Percentiles rank a stretch among this genome's conserved stretches.
These are phyloP conservation scores for Themeda triandra DNA, from an alignment of 176 grass and related monocot species.

Conservation along the genomic window DNA sequence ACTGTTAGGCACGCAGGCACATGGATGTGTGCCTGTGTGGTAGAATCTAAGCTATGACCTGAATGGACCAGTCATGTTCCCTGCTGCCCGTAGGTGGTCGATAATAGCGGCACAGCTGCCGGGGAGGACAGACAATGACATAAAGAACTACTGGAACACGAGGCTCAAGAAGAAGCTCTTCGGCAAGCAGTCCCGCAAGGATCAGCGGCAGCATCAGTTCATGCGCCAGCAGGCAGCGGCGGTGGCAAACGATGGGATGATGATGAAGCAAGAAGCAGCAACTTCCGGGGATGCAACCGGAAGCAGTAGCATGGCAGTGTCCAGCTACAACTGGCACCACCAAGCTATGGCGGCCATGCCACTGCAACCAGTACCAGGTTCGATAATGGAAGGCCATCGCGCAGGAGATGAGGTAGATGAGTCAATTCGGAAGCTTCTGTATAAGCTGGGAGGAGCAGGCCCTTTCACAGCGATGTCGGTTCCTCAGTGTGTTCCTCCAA, in stretches of 20 bases:
- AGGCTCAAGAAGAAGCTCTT: slow-evolving; percentile 97
- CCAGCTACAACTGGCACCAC: slow-evolving; percentile 26
- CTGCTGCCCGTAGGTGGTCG: slow-evolving; percentile 69
- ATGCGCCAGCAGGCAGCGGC: neutral
- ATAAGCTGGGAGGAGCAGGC: slow-evolving; percentile 50
- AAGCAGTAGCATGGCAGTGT: slow-evolving; percentile 19
- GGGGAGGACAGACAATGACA: slow-evolving; percentile 93
- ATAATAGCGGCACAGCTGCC: slow-evolving; percentile 94
- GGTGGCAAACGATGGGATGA: neutral
- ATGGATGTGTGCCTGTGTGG: slow-evolving; percentile 26
- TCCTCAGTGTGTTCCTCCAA: slow-evolving; percentile 21
- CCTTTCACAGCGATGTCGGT: slow-evolving; percentile 26
- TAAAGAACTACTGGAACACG: slow-evolving; percentile 99
- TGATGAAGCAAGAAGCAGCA: slow-evolving; percentile 58
- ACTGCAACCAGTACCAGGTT: slow-evolving; percentile 30
- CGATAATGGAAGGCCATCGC: slow-evolving; percentile 19
- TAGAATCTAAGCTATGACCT: slow-evolving; percentile 33
- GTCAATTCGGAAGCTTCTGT: slow-evolving; percentile 57
- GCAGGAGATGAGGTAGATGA: slow-evolving; percentile 35
- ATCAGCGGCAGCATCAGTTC: slow-evolving; percentile 43
- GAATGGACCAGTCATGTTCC: slow-evolving; percentile 7
- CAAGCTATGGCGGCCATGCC: slow-evolving; percentile 40
- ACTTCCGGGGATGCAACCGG: neutral
- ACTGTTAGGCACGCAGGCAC: slow-evolving; percentile 38
- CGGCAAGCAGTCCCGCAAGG: slow-evolving; percentile 67